Conservation (phyloP, 1,284 basidiomycete species). For the Fomitopsis schrenkii region DNA sequence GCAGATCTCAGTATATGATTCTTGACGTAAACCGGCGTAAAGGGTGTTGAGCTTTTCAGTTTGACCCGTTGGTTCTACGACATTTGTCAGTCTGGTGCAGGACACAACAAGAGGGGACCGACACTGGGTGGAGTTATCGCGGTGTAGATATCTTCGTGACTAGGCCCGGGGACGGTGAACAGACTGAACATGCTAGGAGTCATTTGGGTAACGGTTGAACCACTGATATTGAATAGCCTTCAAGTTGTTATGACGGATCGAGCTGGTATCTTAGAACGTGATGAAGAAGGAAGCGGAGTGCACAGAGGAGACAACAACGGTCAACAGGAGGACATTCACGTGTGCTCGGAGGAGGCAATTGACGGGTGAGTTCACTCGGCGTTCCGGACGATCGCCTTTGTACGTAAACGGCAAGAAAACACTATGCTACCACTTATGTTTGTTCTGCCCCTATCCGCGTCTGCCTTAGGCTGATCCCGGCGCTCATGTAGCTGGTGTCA, state of each 20-base stretch:
- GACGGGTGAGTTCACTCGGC: background rate
- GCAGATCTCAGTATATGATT: slow-evolving; percentile 19
- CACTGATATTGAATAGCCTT: no score
- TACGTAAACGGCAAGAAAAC: background rate
- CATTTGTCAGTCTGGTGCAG: background rate
- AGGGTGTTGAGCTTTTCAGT: slow-evolving; percentile 26
- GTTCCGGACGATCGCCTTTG: background rate
- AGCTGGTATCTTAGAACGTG: background rate
- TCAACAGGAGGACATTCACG: background rate
- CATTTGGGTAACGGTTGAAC: no score
- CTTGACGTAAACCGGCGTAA: slow-evolving; percentile 29
- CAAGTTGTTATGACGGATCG: background rate
- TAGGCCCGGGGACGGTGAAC: background rate
- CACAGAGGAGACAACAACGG: background rate
- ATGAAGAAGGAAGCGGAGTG: background rate
- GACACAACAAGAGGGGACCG: slow-evolving; percentile 10
- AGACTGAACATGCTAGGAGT: background rate
- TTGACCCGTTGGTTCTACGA: slow-evolving; percentile 24
- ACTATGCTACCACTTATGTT: background rate
- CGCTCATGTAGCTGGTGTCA: background rate
- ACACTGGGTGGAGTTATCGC: slow-evolving; percentile 22
- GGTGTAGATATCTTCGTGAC: slow-evolving; percentile 23
- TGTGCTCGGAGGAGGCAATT: background rate
- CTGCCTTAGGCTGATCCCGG: background rate
- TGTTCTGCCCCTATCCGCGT: background rate